Conservation (phyloP, 148 eudicot genomes). For the Amaranthus hypochondriacus region DNA sequence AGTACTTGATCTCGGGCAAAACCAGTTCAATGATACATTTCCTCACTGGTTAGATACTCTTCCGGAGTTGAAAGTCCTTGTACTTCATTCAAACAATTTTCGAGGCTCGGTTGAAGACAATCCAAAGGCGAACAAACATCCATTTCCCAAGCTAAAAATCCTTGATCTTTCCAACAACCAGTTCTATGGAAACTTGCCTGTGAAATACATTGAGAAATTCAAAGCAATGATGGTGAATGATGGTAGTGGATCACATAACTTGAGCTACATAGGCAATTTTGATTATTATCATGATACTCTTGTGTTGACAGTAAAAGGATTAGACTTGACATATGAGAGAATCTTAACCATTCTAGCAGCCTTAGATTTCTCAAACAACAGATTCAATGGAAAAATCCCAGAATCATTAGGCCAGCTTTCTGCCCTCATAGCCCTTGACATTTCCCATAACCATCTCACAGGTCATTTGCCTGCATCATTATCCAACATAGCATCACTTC, state of each 20-base stretch:
- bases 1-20: slow-evolving; percentile 6
- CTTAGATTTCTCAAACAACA: neutral
- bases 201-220: neutral
- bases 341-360: no score
- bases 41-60: slow-evolving; percentile 21
- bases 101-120: neutral
- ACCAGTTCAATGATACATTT: slow-evolving; percentile 6
- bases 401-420: neutral
- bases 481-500: slow-evolving; percentile 10
- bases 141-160: slow-evolving; percentile 17
- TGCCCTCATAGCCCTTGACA: neutral
- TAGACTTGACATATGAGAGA: neutral
- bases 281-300: neutral
- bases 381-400: slow-evolving; percentile 7
- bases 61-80: slow-evolving; percentile 9
- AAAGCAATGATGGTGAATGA: neutral
- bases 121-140: neutral
- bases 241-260: neutral
- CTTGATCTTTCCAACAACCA: slow-evolving; percentile 20
- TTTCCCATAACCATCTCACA: slow-evolving; percentile 19
- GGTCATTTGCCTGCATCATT: neutral
- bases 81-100: slow-evolving; percentile 7
- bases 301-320: neutral
- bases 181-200: slow-evolving; percentile 10
- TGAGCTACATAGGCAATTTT: neutral